A percentile compares a stretch with the other conserved stretches of the same genome.
These are phyloP conservation scores for Scutellaria galericulata DNA, from an alignment of 257 asterid genomes.

Conservation along the genomic window DNA sequence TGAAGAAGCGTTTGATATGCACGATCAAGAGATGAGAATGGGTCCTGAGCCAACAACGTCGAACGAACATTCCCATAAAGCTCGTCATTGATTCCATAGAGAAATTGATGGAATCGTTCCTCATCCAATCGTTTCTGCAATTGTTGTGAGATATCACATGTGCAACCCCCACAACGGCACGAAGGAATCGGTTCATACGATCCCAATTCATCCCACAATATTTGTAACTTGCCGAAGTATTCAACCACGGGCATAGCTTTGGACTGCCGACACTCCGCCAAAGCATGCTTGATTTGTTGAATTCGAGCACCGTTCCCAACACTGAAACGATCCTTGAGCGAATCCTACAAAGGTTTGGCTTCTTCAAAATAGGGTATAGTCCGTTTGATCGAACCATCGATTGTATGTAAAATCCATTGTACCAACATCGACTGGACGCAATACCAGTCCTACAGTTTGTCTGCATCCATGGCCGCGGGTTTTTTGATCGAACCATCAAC, in stretches of 20 bases:
- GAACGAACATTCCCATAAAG: not conserved
- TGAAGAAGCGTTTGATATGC: not conserved
- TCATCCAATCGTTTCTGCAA: not conserved
- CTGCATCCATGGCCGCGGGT: too few relatives aligned
- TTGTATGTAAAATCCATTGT: not conserved
- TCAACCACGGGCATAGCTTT: not conserved
- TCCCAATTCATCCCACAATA: not conserved
- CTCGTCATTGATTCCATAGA: not conserved
- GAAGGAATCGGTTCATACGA: not conserved
- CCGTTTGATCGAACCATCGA: not conserved
- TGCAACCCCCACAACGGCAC: not conserved
- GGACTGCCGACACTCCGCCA: not conserved
- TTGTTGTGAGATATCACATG: not conserved
- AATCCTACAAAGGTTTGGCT: not conserved
- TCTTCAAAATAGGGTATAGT: constrained; percentile 14
- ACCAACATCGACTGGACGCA: not conserved
- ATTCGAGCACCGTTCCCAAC: not conserved
- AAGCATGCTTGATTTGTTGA: not conserved
- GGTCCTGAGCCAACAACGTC: not conserved
- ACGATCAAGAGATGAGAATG: not conserved
- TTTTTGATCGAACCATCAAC: too few relatives aligned
- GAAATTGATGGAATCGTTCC: not conserved
- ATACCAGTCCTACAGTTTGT: too few relatives aligned
- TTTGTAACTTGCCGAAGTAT: not conserved
- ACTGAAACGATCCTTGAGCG: not conserved